Percentiles rank a stretch among this genome's conserved stretches.
These are phyloP conservation scores for Vaccinium corymbosum DNA, from an alignment of 148 eudicot species.

Conservation along the genomic window DNA sequence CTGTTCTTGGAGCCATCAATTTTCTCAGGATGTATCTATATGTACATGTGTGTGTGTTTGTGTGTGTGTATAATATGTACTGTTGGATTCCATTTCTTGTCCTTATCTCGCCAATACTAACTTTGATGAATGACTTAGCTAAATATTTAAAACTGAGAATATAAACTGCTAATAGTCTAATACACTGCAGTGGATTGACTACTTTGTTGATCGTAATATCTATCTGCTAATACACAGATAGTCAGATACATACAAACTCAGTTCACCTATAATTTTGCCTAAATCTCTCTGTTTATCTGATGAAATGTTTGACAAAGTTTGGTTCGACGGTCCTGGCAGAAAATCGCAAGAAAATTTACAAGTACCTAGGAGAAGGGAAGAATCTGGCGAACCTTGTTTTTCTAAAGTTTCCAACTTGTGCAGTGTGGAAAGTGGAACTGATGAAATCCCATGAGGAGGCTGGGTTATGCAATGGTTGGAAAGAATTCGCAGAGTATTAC, in stretches of 20 bases:
- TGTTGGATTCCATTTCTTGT: neutral
- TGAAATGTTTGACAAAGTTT: neutral
- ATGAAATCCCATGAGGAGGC: constrained; percentile 15
- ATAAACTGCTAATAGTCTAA: neutral
- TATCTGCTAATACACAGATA: too few relatives aligned
- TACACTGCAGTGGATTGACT: too few relatives aligned
- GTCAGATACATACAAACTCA: too few relatives aligned
- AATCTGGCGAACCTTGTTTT: constrained; percentile 15
- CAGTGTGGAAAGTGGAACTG: constrained; percentile 29
- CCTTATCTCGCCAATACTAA: neutral
- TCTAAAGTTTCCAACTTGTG: constrained; percentile 31
- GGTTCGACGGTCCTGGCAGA: constrained; percentile 20
- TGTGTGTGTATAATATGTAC: too few relatives aligned
- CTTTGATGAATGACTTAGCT: neutral
- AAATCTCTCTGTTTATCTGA: neutral
- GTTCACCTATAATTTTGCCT: neutral
- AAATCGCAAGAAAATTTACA: constrained; percentile 29
- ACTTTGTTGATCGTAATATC: too few relatives aligned
- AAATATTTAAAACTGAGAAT: neutral
- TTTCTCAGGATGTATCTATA: too few relatives aligned
- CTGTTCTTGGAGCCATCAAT: too few relatives aligned
- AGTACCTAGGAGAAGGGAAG: constrained; percentile 12
- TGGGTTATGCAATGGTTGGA: constrained; percentile 44
- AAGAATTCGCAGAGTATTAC: constrained; percentile 27
- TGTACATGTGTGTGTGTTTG: too few relatives aligned